A percentile compares a stretch with the other conserved stretches of the same genome.
phyloP scores from a whole-genome alignment of 2,329 filamentous ascomycete genomes.

The Arthrobotrys sinensis region DNA sequence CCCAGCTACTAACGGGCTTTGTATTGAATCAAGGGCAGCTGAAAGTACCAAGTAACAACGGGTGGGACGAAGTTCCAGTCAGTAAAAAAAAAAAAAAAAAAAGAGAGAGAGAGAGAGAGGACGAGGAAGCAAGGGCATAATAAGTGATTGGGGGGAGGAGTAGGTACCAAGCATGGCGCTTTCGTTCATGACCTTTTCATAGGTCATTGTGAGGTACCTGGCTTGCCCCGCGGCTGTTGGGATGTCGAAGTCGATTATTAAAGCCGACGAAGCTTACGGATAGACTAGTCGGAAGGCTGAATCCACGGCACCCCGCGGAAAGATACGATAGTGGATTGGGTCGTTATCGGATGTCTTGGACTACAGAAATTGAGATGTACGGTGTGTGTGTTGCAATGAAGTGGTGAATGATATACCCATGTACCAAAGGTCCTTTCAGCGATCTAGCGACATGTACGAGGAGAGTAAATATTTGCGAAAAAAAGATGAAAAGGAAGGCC shows the following conservation, averaged over 20 bases:
- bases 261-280: not conserved
- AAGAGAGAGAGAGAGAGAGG: not conserved
- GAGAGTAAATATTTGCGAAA: not conserved
- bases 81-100: not conserved
- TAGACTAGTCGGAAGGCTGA: constrained; percentile 4
- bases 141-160: not conserved
- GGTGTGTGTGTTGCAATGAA: constrained; percentile 4
- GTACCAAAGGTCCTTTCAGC: constrained; percentile 1
- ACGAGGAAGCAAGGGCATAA: not conserved
- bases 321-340: not conserved
- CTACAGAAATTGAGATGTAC: not conserved
- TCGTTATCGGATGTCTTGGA: constrained; percentile 24
- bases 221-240: constrained; percentile 1
- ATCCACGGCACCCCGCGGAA: not conserved
- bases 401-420: not conserved
- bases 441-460: not conserved
- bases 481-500: constrained; percentile 2
- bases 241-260: not conserved
- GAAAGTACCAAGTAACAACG: not conserved
- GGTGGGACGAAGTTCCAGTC: not conserved
- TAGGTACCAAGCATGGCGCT: constrained; percentile 48
- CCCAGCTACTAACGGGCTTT: constrained; percentile 41
- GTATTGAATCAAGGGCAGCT: constrained; percentile 46
- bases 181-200: constrained; percentile 40
- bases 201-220: constrained; percentile 35